phyloP scores from a whole-genome alignment of 129 eudicot genomes.

The Centella asiatica region DNA sequence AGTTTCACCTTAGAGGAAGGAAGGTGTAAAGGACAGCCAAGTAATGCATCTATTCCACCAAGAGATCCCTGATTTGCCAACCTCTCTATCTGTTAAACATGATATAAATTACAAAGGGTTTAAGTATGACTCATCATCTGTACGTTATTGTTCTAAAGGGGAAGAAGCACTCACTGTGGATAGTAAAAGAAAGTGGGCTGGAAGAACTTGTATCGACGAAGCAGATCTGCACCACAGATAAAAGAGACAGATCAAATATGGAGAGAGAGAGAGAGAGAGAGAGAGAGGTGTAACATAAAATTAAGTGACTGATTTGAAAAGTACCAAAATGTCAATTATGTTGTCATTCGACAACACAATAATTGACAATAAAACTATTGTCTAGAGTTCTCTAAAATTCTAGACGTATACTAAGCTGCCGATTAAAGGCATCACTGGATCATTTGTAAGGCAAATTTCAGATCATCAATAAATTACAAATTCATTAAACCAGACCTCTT shows the following conservation, averaged over 20 bases:
- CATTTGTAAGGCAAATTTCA: too few species aligned
- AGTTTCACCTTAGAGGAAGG: conserved; percentile 68
- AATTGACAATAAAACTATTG: too few species aligned
- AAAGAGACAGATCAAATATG: too few species aligned
- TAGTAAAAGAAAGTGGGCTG: conserved; percentile 63
- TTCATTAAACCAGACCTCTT: too few species aligned
- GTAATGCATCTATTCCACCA: conserved; percentile 79
- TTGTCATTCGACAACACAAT: too few species aligned
- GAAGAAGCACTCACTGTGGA: conserved; percentile 41
- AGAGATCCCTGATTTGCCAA: conserved; percentile 76
- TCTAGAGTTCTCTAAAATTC: too few species aligned
- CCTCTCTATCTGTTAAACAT: conserved; percentile 52
- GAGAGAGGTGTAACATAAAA: background rate
- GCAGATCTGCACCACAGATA: conserved; percentile 43
- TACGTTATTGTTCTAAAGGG: background rate
- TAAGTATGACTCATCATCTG: background rate
- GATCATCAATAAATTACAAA: too few species aligned
- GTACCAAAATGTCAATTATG: too few species aligned
- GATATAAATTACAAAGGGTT: conserved; percentile 6
- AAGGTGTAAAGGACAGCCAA: conserved; percentile 82
- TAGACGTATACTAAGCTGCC: too few species aligned
- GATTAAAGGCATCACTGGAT: too few species aligned
- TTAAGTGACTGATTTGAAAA: too few species aligned
- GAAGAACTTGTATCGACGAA: conserved; percentile 59
- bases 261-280: background rate